Base-by-base conservation (phyloP, 2,329 filamentous ascomycete genomes). In the Escovopsis sp. region DNA sequence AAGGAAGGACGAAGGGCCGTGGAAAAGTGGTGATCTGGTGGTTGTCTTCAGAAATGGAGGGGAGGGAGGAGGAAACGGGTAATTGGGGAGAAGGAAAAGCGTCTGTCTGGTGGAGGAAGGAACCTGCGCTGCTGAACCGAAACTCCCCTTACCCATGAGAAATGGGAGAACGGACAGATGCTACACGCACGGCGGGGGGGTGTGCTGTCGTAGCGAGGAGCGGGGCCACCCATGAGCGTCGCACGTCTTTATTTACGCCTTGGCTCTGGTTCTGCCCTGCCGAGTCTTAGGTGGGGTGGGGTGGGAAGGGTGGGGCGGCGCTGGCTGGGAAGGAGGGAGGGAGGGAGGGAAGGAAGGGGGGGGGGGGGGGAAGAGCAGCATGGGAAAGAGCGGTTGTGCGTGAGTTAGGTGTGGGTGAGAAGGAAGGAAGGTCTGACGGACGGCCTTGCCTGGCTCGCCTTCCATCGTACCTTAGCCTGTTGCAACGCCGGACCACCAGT, bases 91-190 rank as follows among this genome's bases (percentile, higher is more conserved):
- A 59, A 57, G 52, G 53, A 53, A 58, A 61, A 57, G 56, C 34
- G 34, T 20, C 55, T 48, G 51, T 57, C 47, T 56, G 57, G 57
- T 60, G 58, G 57, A 60, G 55, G 55, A 61, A 60, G 53, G 55
- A 61, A 36, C 57, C 56, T 62, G 55, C 58, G 54, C 50, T 53
- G 51, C 57, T 59, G 54, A 55, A 53, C 50, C 49, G 48, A 57
- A 64, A 65, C 61, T 65, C 53, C 55, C 62, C 62, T 65, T 51
- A 65, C 62, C 62, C 62, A 65, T 54, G 55, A 57, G 47, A 27
- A 57, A 58, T 54, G 53, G 55, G 53, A 59, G 56, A 60, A 60
- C 57, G 57, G 57, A 54, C 51, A 49, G 40, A 43, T 32, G 4
- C 43, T 60, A 59, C 15, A 35, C 9, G 11, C 50, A 60, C 57